Evolutionary conservation across 2,329 filamentous ascomycete genomes (phyloP).

Genomic region (Pseudogymnoascus sp.): DNA sequence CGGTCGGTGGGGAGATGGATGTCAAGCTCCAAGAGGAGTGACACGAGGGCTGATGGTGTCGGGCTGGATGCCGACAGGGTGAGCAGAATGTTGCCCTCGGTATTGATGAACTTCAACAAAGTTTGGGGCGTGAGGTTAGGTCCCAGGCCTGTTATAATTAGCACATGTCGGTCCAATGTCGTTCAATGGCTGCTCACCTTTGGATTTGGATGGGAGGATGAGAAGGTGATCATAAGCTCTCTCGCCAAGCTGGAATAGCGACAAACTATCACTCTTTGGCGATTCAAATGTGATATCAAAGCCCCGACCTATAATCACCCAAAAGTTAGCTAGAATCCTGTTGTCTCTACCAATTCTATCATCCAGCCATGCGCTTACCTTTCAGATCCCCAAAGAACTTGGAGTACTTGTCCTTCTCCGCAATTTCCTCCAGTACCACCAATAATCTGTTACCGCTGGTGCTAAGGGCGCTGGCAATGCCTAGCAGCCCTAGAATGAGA

Average conservation of each 20-base stretch:
- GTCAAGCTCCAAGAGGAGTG: slow-evolving; percentile 79
- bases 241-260: slow-evolving; percentile 79
- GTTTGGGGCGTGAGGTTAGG: slow-evolving; percentile 78
- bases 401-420: slow-evolving; percentile 74
- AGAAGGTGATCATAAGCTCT: slow-evolving; percentile 85
- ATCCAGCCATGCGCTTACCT: slow-evolving; percentile 39
- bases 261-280: slow-evolving; percentile 68
- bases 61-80: slow-evolving; percentile 65
- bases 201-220: slow-evolving; percentile 80
- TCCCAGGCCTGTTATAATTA: slow-evolving; percentile 57
- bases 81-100: slow-evolving; percentile 82
- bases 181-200: slow-evolving; percentile 49
- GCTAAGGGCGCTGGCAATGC: slow-evolving; percentile 67
- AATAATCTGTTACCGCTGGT: slow-evolving; percentile 71
- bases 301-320: slow-evolving; percentile 56
- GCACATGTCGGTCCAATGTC: slow-evolving; percentile 10
- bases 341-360: background rate
- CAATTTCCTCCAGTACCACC: slow-evolving; percentile 74
- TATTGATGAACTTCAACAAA: slow-evolving; percentile 85
- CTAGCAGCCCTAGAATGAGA: slow-evolving; percentile 56
- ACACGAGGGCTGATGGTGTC: slow-evolving; percentile 64
- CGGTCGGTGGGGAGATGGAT: slow-evolving; percentile 81
- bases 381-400: slow-evolving; percentile 68
- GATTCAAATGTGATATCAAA: slow-evolving; percentile 75
- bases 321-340: background rate